Evolutionary conservation across 768 basidiomycete species (phyloP).

Genomic region (Trametes sanguinea): DNA sequence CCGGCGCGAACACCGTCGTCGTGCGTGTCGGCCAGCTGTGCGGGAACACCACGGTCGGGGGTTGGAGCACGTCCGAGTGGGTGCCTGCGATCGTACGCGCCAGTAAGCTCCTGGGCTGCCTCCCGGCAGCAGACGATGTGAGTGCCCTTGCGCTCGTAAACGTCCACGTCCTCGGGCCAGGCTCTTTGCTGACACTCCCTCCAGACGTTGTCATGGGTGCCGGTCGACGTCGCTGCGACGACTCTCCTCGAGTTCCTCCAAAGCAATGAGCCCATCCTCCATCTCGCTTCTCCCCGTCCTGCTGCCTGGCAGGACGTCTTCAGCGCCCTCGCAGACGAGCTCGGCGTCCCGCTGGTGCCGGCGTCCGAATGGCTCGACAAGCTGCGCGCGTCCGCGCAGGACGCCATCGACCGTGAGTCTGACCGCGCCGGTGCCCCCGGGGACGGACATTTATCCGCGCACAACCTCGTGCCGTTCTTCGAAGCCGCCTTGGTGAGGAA

Average conservation of each 20-base stretch:
- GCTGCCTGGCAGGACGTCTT: slow-evolving; percentile 38
- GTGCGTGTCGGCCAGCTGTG: slow-evolving; percentile 50
- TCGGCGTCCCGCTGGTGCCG: slow-evolving; percentile 35
- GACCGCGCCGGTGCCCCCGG: no score
- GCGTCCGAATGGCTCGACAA: slow-evolving; percentile 38
- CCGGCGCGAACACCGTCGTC: slow-evolving; percentile 38
- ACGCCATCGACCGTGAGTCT: background rate
- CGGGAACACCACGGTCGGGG: slow-evolving; percentile 42
- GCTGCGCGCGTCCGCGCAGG: slow-evolving; percentile 19
- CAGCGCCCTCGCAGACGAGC: slow-evolving; percentile 20
- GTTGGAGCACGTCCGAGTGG: slow-evolving; percentile 51
- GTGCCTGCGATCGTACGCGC: slow-evolving; percentile 40
- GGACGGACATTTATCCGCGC: slow-evolving; percentile 20
- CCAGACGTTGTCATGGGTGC: slow-evolving; percentile 46
- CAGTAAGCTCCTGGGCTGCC: slow-evolving; percentile 34
- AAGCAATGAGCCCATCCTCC: slow-evolving; percentile 29
- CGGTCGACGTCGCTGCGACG: slow-evolving; percentile 40
- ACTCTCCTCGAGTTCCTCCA: slow-evolving; percentile 35
- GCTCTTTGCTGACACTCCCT: no score
- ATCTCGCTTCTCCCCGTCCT: slow-evolving; percentile 43
- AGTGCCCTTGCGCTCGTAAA: slow-evolving; percentile 10
- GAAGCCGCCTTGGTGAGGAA: background rate
- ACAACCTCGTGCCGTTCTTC: slow-evolving; percentile 31
- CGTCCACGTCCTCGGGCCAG: no score
- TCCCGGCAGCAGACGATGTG: slow-evolving; percentile 37